A percentile compares a stretch with the other conserved stretches of the same genome.
These are phyloP conservation scores for Syzygium aqueum DNA, from an alignment of 345 rosid species.

Conservation along the genomic window DNA sequence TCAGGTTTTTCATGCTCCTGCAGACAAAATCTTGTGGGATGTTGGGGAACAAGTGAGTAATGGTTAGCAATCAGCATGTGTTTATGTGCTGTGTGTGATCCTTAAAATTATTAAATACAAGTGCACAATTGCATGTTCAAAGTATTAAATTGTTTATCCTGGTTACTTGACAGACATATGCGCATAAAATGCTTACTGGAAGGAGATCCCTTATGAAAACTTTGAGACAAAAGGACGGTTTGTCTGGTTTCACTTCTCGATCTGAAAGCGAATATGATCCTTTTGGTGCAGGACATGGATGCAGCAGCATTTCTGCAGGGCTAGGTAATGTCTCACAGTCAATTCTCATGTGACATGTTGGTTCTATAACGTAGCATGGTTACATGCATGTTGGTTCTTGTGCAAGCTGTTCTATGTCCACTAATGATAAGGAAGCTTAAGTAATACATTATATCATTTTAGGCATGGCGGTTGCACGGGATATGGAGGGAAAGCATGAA, in stretches of 20 bases:
- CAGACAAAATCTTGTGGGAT: conserved; percentile 90
- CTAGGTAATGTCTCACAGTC: conserved; percentile 43
- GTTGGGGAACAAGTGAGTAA: conserved; percentile 66
- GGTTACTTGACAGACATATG: conserved; percentile 54
- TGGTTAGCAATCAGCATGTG: neutral
- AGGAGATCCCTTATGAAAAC: conserved; percentile 64
- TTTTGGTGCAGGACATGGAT: conserved; percentile 89
- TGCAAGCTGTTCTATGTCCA: neutral
- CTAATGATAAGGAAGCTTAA: neutral
- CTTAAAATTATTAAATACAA: neutral
- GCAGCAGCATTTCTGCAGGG: conserved; percentile 89
- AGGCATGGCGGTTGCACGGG: conserved; percentile 93
- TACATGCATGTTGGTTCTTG: neutral
- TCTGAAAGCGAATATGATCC: conserved; percentile 79
- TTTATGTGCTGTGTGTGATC: neutral
- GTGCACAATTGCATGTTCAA: neutral
- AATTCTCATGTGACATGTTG: neutral
- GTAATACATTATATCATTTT: conserved; percentile 1
- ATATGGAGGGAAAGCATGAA: conserved; percentile 77
- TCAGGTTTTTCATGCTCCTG: conserved; percentile 77
- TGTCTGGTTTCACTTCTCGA: conserved; percentile 53
- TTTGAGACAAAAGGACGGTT: conserved; percentile 48
- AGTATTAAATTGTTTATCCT: neutral
- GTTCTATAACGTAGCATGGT: neutral
- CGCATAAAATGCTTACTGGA: conserved; percentile 78